Conservation (phyloP, 2,329 filamentous ascomycete species). For the Diaporthe sp. region DNA sequence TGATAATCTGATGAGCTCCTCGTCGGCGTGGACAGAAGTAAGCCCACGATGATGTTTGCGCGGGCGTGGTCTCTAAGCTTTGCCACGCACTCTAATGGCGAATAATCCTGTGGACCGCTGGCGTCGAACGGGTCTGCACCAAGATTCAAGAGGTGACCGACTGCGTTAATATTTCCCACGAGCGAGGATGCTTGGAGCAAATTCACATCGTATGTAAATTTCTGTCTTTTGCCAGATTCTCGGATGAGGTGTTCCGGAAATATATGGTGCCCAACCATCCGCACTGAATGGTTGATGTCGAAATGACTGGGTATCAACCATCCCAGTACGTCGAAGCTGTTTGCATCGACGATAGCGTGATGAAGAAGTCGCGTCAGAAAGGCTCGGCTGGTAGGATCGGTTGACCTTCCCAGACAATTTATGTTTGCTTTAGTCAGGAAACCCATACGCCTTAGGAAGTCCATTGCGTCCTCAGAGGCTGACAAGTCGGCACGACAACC, state of each 20-base stretch:
- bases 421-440: background rate
- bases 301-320: background rate
- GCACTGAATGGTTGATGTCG: background rate
- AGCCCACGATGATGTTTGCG: background rate
- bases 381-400: background rate
- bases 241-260: too few species aligned
- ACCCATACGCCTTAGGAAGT: background rate
- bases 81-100: background rate
- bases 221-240: too few species aligned
- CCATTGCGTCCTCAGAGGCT: background rate
- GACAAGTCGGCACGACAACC: rapidly evolving
- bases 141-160: background rate
- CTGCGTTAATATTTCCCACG: background rate
- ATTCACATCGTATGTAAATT: too few species aligned
- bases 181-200: background rate
- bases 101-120: rapidly evolving
- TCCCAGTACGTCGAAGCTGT: background rate
- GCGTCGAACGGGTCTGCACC: background rate
- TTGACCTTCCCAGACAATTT: background rate
- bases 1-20: background rate
- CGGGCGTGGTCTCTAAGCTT: rapidly evolving
- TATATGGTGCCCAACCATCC: too few species aligned
- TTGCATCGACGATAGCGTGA: background rate
- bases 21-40: background rate
- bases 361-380: background rate